Percentiles rank a stretch among this genome's conserved stretches.
These are phyloP conservation scores for Russula lepida DNA, from an alignment of 768 basidiomycete genomes.

Conservation along the genomic window DNA sequence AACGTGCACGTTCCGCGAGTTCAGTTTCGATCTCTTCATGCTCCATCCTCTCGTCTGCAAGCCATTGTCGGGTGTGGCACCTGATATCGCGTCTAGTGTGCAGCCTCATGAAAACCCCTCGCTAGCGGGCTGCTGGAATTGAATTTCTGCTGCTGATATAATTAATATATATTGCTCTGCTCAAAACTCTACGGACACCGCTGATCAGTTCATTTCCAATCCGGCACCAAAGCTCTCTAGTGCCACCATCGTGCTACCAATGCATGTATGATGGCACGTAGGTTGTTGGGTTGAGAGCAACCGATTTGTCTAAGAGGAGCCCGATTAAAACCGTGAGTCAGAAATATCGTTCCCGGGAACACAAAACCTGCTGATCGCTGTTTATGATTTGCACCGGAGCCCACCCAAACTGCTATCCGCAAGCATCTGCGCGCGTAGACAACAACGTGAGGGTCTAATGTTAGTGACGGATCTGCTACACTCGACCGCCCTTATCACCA, in stretches of 20 bases:
- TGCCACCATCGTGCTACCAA: not conserved
- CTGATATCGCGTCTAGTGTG: not conserved
- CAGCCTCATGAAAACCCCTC: not conserved
- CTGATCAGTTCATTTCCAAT: not conserved
- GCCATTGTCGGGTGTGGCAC: not conserved
- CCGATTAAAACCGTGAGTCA: not conserved
- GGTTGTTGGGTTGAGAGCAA: not conserved
- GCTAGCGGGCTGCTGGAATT: not conserved
- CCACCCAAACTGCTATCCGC: not conserved
- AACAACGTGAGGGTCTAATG: not conserved
- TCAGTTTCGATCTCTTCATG: too few relatives aligned
- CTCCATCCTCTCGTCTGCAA: not conserved
- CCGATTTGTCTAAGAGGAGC: not conserved
- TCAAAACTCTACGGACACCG: not conserved
- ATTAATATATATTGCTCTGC: not conserved
- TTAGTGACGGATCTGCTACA: not conserved
- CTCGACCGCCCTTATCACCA: constrained; percentile 37
- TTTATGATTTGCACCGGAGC: not conserved
- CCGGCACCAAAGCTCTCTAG: not conserved
- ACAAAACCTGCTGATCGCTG: not conserved
- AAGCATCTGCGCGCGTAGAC: not conserved
- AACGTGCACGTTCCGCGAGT: not conserved
- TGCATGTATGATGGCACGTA: not conserved
- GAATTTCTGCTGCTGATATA: not conserved
- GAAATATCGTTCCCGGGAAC: not conserved